These are phyloP conservation scores for Pseudopithomyces maydicus DNA, from an alignment of 2,329 filamentous ascomycete genomes.

Conservation along the genomic window DNA sequence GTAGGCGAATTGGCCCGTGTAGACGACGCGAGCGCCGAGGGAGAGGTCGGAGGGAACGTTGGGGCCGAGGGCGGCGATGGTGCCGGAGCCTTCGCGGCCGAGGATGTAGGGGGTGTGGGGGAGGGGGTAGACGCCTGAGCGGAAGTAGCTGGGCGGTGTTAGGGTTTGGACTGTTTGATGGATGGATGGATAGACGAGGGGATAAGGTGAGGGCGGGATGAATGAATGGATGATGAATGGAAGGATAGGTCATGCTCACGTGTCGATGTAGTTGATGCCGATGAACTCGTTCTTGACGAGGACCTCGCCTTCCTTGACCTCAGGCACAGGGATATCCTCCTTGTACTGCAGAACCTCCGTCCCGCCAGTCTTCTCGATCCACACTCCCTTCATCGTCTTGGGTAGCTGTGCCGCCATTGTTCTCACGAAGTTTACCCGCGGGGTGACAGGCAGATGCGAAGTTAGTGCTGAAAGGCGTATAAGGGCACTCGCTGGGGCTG, in stretches of 20 bases:
- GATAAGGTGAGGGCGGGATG: background rate
- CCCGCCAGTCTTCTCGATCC: conserved; percentile 74
- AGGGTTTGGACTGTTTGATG: background rate
- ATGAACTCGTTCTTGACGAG: conserved; percentile 80
- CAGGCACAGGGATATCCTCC: conserved; percentile 72
- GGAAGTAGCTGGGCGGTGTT: conserved; percentile 69
- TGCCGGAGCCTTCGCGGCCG: conserved; percentile 79
- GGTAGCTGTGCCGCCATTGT: conserved; percentile 57
- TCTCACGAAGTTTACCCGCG: conserved; percentile 16
- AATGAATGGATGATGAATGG: background rate
- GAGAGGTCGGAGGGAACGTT: conserved; percentile 60
- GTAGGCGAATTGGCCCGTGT: conserved; percentile 62
- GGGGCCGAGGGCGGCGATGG: conserved; percentile 65
- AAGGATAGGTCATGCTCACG: conserved; percentile 47
- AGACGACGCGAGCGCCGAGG: conserved; percentile 73
- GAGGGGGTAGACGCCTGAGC: conserved; percentile 77
- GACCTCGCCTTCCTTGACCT: conserved; percentile 70
- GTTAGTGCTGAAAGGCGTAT: conserved; percentile 24
- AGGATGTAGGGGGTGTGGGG: conserved; percentile 73
- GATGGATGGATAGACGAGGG: no score
- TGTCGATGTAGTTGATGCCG: conserved; percentile 91
- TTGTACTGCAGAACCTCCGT: conserved; percentile 73
- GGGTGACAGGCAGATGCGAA: conserved; percentile 14
- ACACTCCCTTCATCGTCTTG: conserved; percentile 73
- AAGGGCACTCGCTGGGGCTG: conserved; percentile 16